Evolutionary conservation across 148 eudicot species (phyloP), one percentile per base, ranked within the genome.

Genomic region (Agrostemma githago): DNA sequence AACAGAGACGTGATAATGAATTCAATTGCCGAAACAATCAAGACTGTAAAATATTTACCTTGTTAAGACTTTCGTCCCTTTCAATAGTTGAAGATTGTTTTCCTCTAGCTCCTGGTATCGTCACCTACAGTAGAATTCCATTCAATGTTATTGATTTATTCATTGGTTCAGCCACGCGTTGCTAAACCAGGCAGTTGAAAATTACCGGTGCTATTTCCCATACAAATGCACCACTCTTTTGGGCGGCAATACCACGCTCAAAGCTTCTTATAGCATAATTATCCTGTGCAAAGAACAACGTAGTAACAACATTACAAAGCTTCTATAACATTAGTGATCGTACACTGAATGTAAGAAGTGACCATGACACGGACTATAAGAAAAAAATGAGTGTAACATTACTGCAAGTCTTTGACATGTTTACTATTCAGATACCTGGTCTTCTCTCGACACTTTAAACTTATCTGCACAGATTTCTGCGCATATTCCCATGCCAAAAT

Each of bases 151-250:
- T 11, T 11, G 8, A 41, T 19, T 21, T 39, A 8, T 16, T 60
- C 15, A 16, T 48, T 20, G 61, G 40, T 70, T 66, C 53, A 37
- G 38, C 19, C 42, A 34, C 61, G 62, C n/a, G 56, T 41, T 12
- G 67, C 10, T 40, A 70, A 70, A 74, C 64, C 21, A 46, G 4
- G 26, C 74, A 64, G 70, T 12, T 19, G 43, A 39, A 40, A 73
- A 93, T 85, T 62, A 90, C 99, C 60, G 99, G 97, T 77, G 85
- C 86, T 70, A 95, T 90, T 82, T 95, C 99, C 98, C 99, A 95
- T 63, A 83, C 76, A 82, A 95, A 95, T 67, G 94, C 90, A 80
- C 96, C 97, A 76, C 66, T 82, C 9, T 85, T 72, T 86, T 90
- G 88, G 10, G 99, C 97, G 83, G 92, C 84, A 80, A 86, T 83